Evolutionary conservation across 163 green algal genomes (phyloP), one percentile per base, ranked within the genome.

Genomic region (Chlorella variabilis): DNA sequence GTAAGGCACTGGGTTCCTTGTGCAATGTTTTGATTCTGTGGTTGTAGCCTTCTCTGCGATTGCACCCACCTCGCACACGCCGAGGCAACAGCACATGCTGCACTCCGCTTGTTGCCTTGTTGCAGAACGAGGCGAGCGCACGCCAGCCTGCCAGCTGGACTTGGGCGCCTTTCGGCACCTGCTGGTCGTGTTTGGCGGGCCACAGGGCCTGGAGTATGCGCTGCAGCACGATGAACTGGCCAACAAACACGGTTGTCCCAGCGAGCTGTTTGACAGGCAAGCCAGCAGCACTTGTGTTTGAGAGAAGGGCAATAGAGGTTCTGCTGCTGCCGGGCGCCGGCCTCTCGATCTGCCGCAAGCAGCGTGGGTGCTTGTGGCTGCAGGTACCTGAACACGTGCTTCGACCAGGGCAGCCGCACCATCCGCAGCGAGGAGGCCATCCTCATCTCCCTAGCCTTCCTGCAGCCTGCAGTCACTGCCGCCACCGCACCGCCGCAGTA

Each of bases 371-470:
- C 4, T 6, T 71, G 31, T n/a, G 9, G 11, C 3, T 49, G 63
- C 71, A 79, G 71, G 71, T 86, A 86, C 27, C 36, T 98, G 36
- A 98, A 98, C 88, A 96, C 91, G 0, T 98, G 94, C 77, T 89
- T 91, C 3, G 36, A 79, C 17, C 94, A 98, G 76, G 94, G 94
- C 58, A 94, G 87, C 63, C 85, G 95, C 25, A 98, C 93, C 0
- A 97, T 98, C 18, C 83, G 94, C n/a, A 97, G 91, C 36, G 94
- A 98, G 82, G 94, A 97, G 80, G 93, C 92, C 4, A 80, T 96
- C 0, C 76, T 95, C 7, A 92, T 97, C 9, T 91, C 86, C 11
- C 49, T 96, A 58, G 84, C 86, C 17, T 95, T 89, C 75, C 36
- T 95, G n/a, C 85, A 93, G 77, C 81, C 90, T 3, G 86, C 90